These are phyloP conservation scores for Acacia pycnantha DNA, from an alignment of 331 rosid species.

Conservation along the genomic window DNA sequence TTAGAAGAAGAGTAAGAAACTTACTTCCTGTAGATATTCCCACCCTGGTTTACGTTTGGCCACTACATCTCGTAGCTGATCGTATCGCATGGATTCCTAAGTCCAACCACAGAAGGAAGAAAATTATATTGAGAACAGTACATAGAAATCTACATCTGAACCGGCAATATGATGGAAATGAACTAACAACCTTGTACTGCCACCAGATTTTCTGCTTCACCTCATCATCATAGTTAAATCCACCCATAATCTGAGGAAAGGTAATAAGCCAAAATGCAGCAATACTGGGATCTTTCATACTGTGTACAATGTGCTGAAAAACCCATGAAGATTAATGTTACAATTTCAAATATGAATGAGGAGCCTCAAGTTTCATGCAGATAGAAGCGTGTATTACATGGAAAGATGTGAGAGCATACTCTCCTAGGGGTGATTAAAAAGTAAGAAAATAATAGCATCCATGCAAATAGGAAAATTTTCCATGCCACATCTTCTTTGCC, in stretches of 20 bases:
- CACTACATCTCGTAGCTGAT: conserved; percentile 86
- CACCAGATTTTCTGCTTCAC: conserved; percentile 88
- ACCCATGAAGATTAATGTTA: conserved; percentile 13
- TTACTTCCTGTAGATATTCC: conserved; percentile 92
- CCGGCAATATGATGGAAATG: conserved; percentile 22
- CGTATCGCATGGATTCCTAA: conserved; percentile 83
- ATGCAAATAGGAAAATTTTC: neutral
- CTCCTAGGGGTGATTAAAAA: conserved; percentile 7
- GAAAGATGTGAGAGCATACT: conserved; percentile 10
- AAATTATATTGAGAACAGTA: conserved; percentile 7
- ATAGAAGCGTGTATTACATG: conserved; percentile 2
- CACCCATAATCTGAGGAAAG: conserved; percentile 87
- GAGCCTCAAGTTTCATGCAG: conserved; percentile 7
- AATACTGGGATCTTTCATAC: conserved; percentile 95
- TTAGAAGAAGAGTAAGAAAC: conserved; percentile 16
- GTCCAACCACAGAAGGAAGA: conserved; percentile 20
- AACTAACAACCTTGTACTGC: conserved; percentile 76
- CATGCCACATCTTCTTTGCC: neutral
- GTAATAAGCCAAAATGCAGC: conserved; percentile 96
- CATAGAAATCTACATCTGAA: conserved; percentile 7
- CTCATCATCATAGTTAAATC: conserved; percentile 74
- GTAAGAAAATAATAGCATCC: conserved; percentile 3
- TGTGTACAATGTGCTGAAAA: conserved; percentile 79
- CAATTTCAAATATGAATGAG: conserved; percentile 34
- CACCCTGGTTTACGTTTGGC: conserved; percentile 89